Conservation (phyloP, 768 basidiomycete genomes). For the Mycena rosella region DNA sequence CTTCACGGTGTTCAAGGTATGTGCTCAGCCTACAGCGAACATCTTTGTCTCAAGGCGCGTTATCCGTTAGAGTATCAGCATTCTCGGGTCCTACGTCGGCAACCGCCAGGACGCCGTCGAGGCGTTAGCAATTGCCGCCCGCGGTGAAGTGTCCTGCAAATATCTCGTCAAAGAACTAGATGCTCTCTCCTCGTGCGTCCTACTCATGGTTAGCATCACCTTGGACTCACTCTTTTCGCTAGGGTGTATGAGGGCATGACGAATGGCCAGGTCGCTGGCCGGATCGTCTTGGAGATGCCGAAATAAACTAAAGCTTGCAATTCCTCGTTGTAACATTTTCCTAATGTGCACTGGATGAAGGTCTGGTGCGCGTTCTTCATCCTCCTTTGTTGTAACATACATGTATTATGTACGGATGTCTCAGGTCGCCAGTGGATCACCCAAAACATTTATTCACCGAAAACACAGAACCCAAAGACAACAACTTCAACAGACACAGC, state of each 20-base stretch:
- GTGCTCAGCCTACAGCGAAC: constrained; percentile 8
- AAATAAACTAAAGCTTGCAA: not conserved
- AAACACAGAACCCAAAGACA: no score
- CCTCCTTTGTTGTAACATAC: no score
- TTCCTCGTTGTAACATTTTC: not conserved
- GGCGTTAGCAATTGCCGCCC: constrained; percentile 71
- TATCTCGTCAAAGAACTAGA: constrained; percentile 4
- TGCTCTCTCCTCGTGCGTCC: constrained; percentile 22
- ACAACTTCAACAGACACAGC: no score
- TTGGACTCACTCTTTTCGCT: not conserved
- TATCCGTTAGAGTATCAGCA: constrained; percentile 59
- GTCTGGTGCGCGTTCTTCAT: no score
- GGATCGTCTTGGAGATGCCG: constrained; percentile 28
- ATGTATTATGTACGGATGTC: no score
- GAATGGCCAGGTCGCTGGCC: constrained; percentile 12
- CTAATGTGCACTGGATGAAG: no score
- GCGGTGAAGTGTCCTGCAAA: constrained; percentile 26
- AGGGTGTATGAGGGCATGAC: constrained; percentile 26
- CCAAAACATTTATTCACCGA: no score
- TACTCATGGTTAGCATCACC: not conserved
- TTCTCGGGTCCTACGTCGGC: constrained; percentile 69
- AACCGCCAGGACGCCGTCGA: constrained; percentile 90
- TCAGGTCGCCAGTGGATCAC: no score
- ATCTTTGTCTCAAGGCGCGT: constrained; percentile 27
- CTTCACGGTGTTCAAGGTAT: constrained; percentile 75